These are phyloP conservation scores for Solanum hybrid DNA, from an alignment of 305 asterid genomes.

Conservation along the genomic window DNA sequence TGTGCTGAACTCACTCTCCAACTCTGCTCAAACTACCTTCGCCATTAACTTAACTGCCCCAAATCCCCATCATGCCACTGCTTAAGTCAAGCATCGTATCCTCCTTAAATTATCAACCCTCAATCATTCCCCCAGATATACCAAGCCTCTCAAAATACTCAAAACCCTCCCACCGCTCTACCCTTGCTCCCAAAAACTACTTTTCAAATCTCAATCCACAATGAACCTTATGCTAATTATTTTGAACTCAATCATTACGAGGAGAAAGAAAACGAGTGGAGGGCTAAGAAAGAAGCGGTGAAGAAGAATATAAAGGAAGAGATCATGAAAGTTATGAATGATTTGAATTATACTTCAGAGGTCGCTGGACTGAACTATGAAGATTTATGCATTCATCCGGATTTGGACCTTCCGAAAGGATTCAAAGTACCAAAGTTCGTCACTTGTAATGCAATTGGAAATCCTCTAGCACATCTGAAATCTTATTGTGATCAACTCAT, in stretches of 20 bases:
- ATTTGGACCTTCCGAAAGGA: background rate
- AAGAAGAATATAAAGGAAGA: background rate
- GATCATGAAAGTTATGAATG: background rate
- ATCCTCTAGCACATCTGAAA: background rate
- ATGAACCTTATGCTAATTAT: no score
- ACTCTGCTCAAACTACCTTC: background rate
- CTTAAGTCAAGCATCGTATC: background rate
- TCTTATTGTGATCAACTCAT: background rate
- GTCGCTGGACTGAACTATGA: background rate
- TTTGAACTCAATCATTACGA: background rate
- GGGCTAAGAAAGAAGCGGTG: background rate
- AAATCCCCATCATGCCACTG: background rate
- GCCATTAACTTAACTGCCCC: background rate
- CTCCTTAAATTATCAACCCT: background rate
- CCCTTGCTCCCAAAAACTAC: no score
- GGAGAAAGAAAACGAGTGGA: background rate
- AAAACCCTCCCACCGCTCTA: background rate
- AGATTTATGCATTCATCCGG: background rate
- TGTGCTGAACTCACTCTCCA: background rate
- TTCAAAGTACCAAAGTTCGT: background rate
- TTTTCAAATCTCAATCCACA: background rate
- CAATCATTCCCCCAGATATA: no score
- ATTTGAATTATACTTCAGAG: background rate
- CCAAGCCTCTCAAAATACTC: no score
- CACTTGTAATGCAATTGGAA: background rate